A percentile compares a stretch with the other conserved stretches of the same genome.
phyloP scores from a whole-genome alignment of 1,139 yeast genomes.

The Candida frijolesensis region DNA sequence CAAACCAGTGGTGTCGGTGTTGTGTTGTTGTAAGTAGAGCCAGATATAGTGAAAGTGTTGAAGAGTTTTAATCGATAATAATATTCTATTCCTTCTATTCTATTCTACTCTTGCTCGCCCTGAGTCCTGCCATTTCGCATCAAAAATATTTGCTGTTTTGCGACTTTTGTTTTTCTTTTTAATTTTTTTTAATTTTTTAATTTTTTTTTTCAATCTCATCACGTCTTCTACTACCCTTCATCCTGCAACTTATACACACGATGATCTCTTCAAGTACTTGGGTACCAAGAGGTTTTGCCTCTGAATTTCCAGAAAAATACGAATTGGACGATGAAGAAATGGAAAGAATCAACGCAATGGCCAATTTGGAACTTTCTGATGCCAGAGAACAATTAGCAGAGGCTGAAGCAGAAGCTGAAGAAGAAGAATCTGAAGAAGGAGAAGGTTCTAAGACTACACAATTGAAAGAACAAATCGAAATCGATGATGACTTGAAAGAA shows the following conservation, averaged over 20 bases:
- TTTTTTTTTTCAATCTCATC: slow-evolving; percentile 10
- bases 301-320: slow-evolving; percentile 88
- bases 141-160: background rate
- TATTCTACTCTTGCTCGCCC: background rate
- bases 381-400: slow-evolving; percentile 64
- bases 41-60: background rate
- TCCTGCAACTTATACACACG: background rate
- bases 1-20: slow-evolving; percentile 85
- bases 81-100: background rate
- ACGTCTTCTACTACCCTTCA: background rate
- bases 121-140: background rate
- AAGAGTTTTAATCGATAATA: background rate
- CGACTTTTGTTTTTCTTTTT: background rate
- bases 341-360: slow-evolving; percentile 86
- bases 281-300: slow-evolving; percentile 96
- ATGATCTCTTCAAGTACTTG: slow-evolving; percentile 94
- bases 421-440: slow-evolving; percentile 19
- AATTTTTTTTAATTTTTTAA: slow-evolving; percentile 8
- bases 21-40: slow-evolving; percentile 60
- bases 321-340: slow-evolving; percentile 90
- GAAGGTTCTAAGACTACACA: slow-evolving; percentile 19
- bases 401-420: slow-evolving; percentile 24
- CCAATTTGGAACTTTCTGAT: slow-evolving; percentile 77
- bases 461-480: slow-evolving; percentile 55
- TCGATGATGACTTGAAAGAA: slow-evolving; percentile 84